Evolutionary conservation across 345 rosid species (phyloP), one percentile per base, ranked within the genome.

Genomic region (Pistacia integerrima): DNA sequence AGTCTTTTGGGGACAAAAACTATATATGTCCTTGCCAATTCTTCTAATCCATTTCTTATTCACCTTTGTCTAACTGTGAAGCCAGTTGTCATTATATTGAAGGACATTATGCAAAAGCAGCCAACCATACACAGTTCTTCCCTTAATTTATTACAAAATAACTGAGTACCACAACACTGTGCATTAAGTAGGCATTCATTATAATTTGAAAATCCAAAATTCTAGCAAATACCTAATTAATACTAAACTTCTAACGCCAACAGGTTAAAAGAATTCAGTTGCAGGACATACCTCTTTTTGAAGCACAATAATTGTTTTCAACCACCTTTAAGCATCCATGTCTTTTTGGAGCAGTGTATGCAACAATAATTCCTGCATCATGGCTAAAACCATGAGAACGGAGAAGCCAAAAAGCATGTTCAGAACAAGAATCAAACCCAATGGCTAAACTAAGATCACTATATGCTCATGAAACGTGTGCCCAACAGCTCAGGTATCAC

Each of bases 291-390:
- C 99, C 98, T 81, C 95, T 87, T 87, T 85, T 89, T n/a, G 99
- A 94, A 73, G 98, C 91, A 81, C 99, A 94, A 82, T 86, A 95
- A 80, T 87, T 90, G 80, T 95, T 95, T 73, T 93, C 99, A 52
- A 95, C 97, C 59, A 95, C 90, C 79, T 84, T 90, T 58, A 95
- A 87, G 87, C 93, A 90, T 85, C 87, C 90, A 86, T 91, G 91
- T 75, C 97, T 88, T 77, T 82, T 80, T 75, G 98, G 96, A 81
- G 94, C 97, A 65, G 94, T 84, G 79, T 87, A 93, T 75, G 97
- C 90, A 56, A 93, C 93, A 62, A 80, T 36, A 35, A 95, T 84
- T 46, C 99, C 98, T 95, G 87, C 81, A 84, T 36, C 76, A 60
- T 41, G 72, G 62, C 60, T 38, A 64, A 74, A 79, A 55, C 65